Conservation (phyloP, 106 monocot species). For the Apostasia ramifera region DNA sequence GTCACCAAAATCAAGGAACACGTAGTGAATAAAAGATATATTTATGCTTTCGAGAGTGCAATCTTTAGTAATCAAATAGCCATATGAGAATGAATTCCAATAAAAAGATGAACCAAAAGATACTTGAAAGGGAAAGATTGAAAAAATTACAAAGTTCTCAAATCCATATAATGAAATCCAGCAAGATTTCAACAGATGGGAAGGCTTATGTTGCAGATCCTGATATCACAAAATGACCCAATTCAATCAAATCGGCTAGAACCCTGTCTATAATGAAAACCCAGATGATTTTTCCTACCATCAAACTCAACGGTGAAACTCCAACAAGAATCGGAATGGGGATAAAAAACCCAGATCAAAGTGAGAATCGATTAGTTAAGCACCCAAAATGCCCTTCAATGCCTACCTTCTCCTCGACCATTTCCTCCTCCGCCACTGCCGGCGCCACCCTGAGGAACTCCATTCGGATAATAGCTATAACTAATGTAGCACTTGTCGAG, state of each 20-base stretch:
- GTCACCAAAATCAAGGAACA: neutral
- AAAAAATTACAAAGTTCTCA: too few relatives aligned
- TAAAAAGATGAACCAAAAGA: too few relatives aligned
- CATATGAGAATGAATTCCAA: too few relatives aligned
- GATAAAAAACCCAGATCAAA: neutral
- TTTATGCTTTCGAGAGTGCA: neutral
- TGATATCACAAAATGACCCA: too few relatives aligned
- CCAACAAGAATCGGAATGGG: neutral
- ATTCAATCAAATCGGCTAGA: too few relatives aligned
- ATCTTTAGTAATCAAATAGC: neutral
- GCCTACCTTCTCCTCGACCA: conserved; percentile 14
- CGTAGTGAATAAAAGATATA: neutral
- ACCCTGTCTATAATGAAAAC: too few relatives aligned
- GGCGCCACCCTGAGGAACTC: conserved; percentile 41
- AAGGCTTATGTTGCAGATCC: too few relatives aligned
- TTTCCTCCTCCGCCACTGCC: conserved; percentile 23
- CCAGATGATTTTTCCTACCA: too few relatives aligned
- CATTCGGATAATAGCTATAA: conserved; percentile 59
- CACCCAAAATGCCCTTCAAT: neutral
- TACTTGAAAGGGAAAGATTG: too few relatives aligned
- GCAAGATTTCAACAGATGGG: too few relatives aligned
- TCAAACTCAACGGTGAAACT: neutral
- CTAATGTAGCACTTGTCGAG: conserved; percentile 93
- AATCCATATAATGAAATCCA: too few relatives aligned
- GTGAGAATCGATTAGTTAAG: neutral